These are phyloP conservation scores for Saturnispora dispora DNA, from an alignment of 805 yeast genomes.

Conservation along the genomic window DNA sequence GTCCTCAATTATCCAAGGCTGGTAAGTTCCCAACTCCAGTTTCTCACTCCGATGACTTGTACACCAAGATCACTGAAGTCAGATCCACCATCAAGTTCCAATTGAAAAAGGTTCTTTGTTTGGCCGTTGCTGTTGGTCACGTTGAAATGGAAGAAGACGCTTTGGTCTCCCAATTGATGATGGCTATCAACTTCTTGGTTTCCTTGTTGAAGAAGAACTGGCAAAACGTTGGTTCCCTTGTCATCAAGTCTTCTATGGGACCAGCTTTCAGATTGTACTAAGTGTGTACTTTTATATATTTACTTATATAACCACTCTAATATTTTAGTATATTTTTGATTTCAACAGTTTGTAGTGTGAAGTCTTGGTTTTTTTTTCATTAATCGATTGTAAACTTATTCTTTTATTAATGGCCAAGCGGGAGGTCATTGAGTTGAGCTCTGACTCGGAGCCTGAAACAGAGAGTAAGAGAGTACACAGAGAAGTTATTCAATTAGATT, in stretches of 20 bases:
- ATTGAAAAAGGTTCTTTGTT: slow-evolving; percentile 98
- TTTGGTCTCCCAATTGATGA: slow-evolving; percentile 94
- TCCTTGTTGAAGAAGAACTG: slow-evolving; percentile 99
- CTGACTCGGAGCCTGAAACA: background rate
- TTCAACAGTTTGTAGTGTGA: background rate
- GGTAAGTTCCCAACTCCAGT: slow-evolving; percentile 99
- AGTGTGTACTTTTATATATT: slow-evolving; percentile 22
- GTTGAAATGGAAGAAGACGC: slow-evolving; percentile 98
- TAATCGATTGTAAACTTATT: background rate
- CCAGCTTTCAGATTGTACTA: slow-evolving; percentile 99
- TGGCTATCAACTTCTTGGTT: slow-evolving; percentile 98
- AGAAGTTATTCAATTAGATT: slow-evolving; percentile 11
- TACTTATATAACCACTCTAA: background rate
- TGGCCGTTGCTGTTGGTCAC: slow-evolving; percentile 99
- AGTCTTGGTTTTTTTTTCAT: background rate
- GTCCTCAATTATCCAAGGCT: slow-evolving; percentile 99
- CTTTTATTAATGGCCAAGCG: background rate
- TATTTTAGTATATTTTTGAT: background rate
- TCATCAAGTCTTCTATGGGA: slow-evolving; percentile 99
- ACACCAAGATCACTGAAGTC: slow-evolving; percentile 92
- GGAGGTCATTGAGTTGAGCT: background rate
- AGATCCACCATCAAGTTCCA: slow-evolving; percentile 99
- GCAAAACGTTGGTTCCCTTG: slow-evolving; percentile 99
- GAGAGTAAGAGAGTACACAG: background rate
- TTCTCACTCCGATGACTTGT: slow-evolving; percentile 97